Evolutionary conservation across 2,329 filamentous ascomycete species (phyloP).

Genomic region (Amphichorda felina): DNA sequence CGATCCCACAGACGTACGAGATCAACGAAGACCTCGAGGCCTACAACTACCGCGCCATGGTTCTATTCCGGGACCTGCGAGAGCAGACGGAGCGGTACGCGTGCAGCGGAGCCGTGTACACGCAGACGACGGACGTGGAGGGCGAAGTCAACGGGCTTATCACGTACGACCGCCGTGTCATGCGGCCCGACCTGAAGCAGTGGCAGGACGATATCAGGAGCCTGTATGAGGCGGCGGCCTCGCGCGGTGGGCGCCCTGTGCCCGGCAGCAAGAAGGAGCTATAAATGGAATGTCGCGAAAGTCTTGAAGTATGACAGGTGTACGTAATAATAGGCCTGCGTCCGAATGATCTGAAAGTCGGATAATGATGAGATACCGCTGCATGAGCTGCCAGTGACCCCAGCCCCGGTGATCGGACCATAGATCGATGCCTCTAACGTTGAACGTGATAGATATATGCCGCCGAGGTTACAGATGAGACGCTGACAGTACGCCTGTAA

Average conservation of each 20-base stretch:
- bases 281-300: too few species aligned
- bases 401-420: too few species aligned
- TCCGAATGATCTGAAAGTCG: too few species aligned
- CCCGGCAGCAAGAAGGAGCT: neutral
- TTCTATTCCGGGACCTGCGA: constrained; percentile 47
- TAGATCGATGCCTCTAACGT: too few species aligned
- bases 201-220: constrained; percentile 49
- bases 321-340: too few species aligned
- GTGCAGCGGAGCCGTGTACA: constrained; percentile 60
- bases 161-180: constrained; percentile 53
- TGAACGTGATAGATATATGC: too few species aligned
- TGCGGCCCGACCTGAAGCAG: constrained; percentile 42
- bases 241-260: constrained; percentile 7
- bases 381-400: too few species aligned
- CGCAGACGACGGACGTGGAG: constrained; percentile 64
- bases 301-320: too few species aligned
- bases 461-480: too few species aligned
- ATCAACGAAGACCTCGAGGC: constrained; percentile 42
- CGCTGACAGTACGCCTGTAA: too few species aligned
- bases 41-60: constrained; percentile 55
- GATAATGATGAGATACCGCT: too few species aligned
- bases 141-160: constrained; percentile 62
- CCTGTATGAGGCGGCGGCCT: constrained; percentile 42
- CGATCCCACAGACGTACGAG: constrained; percentile 58
- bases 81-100: constrained; percentile 48